These are phyloP conservation scores for Pestalotiopsis fici DNA, from an alignment of 2,329 filamentous ascomycete genomes.

Conservation along the genomic window DNA sequence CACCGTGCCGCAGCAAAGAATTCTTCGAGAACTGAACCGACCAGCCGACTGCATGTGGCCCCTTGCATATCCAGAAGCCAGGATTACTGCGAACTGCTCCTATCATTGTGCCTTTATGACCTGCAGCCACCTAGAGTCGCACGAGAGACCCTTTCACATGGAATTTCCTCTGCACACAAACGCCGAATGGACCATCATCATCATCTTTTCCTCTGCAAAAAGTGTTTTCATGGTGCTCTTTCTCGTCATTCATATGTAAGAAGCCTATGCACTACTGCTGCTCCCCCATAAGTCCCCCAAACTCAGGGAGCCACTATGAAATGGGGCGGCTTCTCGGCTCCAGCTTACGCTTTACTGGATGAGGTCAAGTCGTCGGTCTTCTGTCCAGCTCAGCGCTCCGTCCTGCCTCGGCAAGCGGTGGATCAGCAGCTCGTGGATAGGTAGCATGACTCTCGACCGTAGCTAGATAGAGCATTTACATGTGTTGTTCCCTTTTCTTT, in stretches of 20 bases:
- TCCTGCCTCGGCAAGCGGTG: conserved; percentile 10
- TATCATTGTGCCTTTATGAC: neutral
- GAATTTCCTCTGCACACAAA: neutral
- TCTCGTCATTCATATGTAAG: neutral
- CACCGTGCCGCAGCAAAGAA: neutral
- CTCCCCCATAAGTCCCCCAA: neutral
- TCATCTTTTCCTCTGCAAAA: neutral
- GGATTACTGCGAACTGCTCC: neutral
- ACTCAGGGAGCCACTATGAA: neutral
- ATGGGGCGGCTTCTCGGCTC: neutral
- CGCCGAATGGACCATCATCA: neutral
- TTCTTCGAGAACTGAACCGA: neutral
- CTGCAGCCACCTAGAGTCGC: neutral
- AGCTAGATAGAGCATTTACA: neutral
- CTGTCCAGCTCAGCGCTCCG: neutral
- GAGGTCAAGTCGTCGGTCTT: neutral
- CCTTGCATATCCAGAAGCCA: neutral
- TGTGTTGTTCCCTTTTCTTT: neutral
- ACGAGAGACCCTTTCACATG: neutral
- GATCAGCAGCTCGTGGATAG: neutral
- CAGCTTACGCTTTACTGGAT: conserved; percentile 1
- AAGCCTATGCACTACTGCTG: neutral
- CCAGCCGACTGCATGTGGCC: too few relatives aligned
- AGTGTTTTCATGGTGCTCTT: neutral
- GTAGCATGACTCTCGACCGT: conserved; percentile 1